These are phyloP conservation scores for Xylaria sp. DNA, from an alignment of 2,329 filamentous ascomycete genomes.

Conservation along the genomic window DNA sequence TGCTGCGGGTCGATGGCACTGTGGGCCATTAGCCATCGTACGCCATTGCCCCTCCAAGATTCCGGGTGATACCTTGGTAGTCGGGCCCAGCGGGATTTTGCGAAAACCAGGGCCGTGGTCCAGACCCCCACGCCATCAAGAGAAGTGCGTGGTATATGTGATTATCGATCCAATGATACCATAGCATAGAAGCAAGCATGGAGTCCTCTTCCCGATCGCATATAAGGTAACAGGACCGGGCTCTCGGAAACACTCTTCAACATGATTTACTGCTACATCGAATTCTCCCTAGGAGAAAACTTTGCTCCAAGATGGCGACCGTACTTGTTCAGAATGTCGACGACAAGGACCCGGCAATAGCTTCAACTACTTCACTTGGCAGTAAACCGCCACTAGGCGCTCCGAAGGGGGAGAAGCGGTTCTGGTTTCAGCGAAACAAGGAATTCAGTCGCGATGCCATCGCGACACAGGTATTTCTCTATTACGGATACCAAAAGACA, in stretches of 20 bases:
- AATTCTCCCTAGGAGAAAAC: too few species aligned
- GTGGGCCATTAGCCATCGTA: background rate
- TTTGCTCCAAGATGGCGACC: slow-evolving; percentile 25
- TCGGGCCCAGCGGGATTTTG: background rate
- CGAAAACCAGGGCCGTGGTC: background rate
- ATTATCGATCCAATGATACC: slow-evolving; percentile 23
- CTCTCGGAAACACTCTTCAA: background rate
- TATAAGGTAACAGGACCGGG: slow-evolving; percentile 7
- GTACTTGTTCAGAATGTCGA: slow-evolving; percentile 17
- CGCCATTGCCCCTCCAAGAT: background rate
- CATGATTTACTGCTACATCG: too few species aligned
- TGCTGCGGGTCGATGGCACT: too few species aligned
- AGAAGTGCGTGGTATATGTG: background rate
- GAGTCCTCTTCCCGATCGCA: background rate
- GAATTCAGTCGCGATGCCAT: slow-evolving; percentile 27
- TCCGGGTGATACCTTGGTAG: background rate
- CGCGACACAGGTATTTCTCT: slow-evolving; percentile 26
- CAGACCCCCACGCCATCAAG: background rate
- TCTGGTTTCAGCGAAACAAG: slow-evolving; percentile 36
- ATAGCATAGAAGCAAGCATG: slow-evolving; percentile 10
- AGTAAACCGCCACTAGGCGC: slow-evolving; percentile 29
- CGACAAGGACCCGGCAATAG: slow-evolving; percentile 20
- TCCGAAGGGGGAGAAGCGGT: slow-evolving; percentile 33
- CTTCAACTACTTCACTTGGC: slow-evolving; percentile 25
- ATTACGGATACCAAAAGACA: background rate